Evolutionary conservation across 805 yeast genomes (phyloP), one percentile per base, ranked within the genome.

Genomic region (Sungouiozyma intestinalis): DNA sequence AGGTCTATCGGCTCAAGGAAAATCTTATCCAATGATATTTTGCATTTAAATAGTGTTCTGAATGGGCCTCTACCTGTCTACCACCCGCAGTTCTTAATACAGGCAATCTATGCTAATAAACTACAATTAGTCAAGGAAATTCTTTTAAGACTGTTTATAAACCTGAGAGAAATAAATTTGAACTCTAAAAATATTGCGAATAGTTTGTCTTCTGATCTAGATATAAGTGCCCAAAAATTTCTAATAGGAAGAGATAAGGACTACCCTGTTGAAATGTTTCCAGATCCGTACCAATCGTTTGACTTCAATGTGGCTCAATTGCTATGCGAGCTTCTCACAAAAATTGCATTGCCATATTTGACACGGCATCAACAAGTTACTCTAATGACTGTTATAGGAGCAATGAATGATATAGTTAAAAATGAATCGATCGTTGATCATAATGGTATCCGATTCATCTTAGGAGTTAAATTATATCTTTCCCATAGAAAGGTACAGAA

Each of bases 311-410:
- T 76, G 16, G 68, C 76, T 3, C 68, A 64, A 1, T 57, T 73
- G 2, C 63, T 88, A 17, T 63, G 69, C 14, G 82, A 80, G 17
- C 76, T 75, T 46, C 65, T 88, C 40, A 76, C 77, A 35, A 77
- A 73, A 45, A 67, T 74, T 4, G 70, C 90, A 1, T 64, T 88
- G 20, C 96, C 96, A 0, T 79, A 80, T 46, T 58, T 88, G 21
- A 86, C 95, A 0, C 77, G 95, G 45, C 97, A 88, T 63, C 96
- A 88, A 58, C 97, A 88, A 55, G 77, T 81, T 21, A 86, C 96
- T 0, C 68, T 88, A 20, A 69, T 81, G 1, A 76, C 84, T 14
- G 76, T 85, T 2, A 68, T 85, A 4, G 79, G 75, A 38, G 79
- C 87, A 2, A 65, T 84, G 19, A 67, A 70, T 18, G 76, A 75